Evolutionary conservation across 1,284 basidiomycete genomes (phyloP).

Genomic region (Naganishia albida): DNA sequence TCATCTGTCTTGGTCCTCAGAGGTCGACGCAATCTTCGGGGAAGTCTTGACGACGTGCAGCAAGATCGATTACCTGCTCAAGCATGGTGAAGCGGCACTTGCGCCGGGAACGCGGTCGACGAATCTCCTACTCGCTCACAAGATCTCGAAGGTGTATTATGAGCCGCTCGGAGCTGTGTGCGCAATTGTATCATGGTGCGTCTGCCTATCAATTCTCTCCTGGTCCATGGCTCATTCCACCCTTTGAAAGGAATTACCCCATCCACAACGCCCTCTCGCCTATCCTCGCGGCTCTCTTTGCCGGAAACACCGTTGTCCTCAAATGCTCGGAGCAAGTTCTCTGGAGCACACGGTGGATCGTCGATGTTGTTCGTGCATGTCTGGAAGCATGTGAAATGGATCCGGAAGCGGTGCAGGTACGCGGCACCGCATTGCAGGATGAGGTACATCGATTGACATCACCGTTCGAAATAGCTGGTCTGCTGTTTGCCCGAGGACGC

Average conservation of each 20-base stretch:
- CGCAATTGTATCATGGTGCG: slow-evolving; percentile 94
- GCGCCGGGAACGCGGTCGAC: slow-evolving; percentile 68
- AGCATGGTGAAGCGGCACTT: slow-evolving; percentile 74
- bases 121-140: slow-evolving; percentile 81
- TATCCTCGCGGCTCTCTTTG: slow-evolving; percentile 82
- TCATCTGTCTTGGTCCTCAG: slow-evolving; percentile 52
- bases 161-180: slow-evolving; percentile 92
- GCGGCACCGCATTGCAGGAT: slow-evolving; percentile 23
- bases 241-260: slow-evolving; percentile 55
- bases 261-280: slow-evolving; percentile 92
- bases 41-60: slow-evolving; percentile 86
- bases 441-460: not conserved
- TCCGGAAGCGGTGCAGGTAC: slow-evolving; percentile 75
- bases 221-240: not conserved
- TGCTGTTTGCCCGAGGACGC: slow-evolving; percentile 87
- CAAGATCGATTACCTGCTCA: slow-evolving; percentile 80
- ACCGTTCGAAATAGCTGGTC: slow-evolving; percentile 59
- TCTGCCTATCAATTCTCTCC: slow-evolving; percentile 41
- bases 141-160: slow-evolving; percentile 63
- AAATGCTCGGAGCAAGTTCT: slow-evolving; percentile 92
- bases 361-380: slow-evolving; percentile 72
- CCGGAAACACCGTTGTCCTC: slow-evolving; percentile 85
- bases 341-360: slow-evolving; percentile 81
- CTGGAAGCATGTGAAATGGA: slow-evolving; percentile 75
- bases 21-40: slow-evolving; percentile 84